phyloP scores from a whole-genome alignment of 495 filamentous ascomycete genomes.

The Cercophora scortea region DNA sequence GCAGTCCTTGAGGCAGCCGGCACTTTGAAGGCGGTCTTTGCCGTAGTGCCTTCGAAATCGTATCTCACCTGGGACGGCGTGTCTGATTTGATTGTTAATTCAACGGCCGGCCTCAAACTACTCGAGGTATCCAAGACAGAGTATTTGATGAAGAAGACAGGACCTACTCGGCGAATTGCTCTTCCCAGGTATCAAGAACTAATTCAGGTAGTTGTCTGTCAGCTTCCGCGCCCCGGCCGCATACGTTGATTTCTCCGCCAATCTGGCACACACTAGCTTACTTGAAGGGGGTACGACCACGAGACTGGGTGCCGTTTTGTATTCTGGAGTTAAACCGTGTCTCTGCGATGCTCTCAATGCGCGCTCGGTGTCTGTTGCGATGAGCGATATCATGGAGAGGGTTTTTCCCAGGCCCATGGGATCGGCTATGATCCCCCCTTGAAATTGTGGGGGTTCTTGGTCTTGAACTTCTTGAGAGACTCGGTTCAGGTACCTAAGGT shows the following conservation, averaged over 20 bases:
- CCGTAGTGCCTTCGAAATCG: conserved; percentile 24
- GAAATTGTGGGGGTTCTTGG: conserved; percentile 18
- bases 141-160: not conserved
- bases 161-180: conserved; percentile 20
- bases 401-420: conserved; percentile 37
- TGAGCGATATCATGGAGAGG: conserved; percentile 29
- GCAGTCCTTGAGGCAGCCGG: conserved; percentile 1
- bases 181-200: conserved; percentile 31
- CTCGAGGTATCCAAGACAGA: not conserved
- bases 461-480: conserved; percentile 11
- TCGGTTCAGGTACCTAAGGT: conserved; percentile 19
- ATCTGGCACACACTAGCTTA: conserved; percentile 6
- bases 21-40: conserved; percentile 12
- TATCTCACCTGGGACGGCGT: conserved; percentile 5
- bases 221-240: not conserved
- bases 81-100: not conserved
- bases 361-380: conserved; percentile 14
- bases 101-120: not conserved
- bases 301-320: not conserved
- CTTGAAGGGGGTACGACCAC: conserved; percentile 29
- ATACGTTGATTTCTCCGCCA: not conserved
- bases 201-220: not conserved
- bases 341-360: not conserved
- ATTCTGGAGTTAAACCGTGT: not conserved
- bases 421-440: conserved; percentile 35